These are phyloP conservation scores for Ilex asprella DNA, from an alignment of 257 asterid genomes.

Conservation along the genomic window DNA sequence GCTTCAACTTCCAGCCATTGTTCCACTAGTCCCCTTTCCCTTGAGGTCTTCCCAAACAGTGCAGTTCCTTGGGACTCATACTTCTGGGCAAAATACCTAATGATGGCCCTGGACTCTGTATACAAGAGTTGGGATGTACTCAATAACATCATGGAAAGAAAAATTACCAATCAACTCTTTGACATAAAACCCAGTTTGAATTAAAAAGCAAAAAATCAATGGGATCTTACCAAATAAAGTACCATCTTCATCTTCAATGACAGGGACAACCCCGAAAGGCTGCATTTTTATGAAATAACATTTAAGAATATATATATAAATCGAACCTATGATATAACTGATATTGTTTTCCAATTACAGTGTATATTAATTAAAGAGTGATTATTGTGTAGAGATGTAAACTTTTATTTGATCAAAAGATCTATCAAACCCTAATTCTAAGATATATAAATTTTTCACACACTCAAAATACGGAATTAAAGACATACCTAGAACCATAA, in stretches of 20 bases:
- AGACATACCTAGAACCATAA: too few species aligned
- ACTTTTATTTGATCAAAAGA: too few species aligned
- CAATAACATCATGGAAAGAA: neutral
- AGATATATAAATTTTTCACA: neutral
- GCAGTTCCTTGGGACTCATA: constrained; percentile 38
- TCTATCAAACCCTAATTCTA: neutral
- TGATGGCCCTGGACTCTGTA: constrained; percentile 47
- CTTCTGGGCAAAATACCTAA: constrained; percentile 34
- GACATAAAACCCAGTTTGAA: neutral
- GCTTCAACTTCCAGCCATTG: constrained; percentile 50
- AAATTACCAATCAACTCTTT: neutral
- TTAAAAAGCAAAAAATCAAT: neutral
- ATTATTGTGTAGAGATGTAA: too few species aligned
- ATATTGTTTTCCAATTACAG: too few species aligned
- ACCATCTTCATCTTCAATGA: constrained; percentile 44
- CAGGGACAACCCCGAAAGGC: constrained; percentile 49
- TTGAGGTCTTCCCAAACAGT: constrained; percentile 23
- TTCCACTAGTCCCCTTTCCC: constrained; percentile 33
- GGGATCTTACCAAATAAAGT: constrained; percentile 32
- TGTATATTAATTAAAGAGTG: too few species aligned
- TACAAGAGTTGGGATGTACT: neutral
- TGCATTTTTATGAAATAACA: constrained; percentile 16
- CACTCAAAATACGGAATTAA: too few species aligned
- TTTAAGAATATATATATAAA: neutral
- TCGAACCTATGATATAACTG: too few species aligned